Evolutionary conservation across 2,329 filamentous ascomycete genomes (phyloP).

Genomic region (Grosmannia huntii): DNA sequence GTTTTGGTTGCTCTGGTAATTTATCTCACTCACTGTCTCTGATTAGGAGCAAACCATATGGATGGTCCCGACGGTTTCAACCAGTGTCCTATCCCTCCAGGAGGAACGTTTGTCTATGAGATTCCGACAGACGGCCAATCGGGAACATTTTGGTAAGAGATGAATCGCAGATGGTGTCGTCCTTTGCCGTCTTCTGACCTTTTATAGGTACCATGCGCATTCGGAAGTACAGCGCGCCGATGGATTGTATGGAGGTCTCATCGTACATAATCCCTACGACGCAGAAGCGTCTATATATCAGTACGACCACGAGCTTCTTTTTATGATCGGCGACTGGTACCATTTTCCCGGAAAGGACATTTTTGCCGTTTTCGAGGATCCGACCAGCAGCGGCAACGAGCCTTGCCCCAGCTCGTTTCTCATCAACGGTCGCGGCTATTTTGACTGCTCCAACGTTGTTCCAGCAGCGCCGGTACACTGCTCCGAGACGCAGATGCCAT

Average conservation of each 20-base stretch:
- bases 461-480: slow-evolving; percentile 32
- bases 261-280: slow-evolving; percentile 47
- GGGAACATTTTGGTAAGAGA: slow-evolving; percentile 34
- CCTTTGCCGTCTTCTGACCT: not conserved
- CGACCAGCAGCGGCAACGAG: slow-evolving; percentile 12
- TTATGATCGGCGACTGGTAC: slow-evolving; percentile 57
- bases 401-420: slow-evolving; percentile 34
- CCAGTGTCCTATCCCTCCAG: slow-evolving; percentile 54
- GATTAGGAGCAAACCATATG: slow-evolving; percentile 35
- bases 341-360: slow-evolving; percentile 4
- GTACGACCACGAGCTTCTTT: slow-evolving; percentile 51
- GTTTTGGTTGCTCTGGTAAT: not conserved
- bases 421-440: slow-evolving; percentile 31
- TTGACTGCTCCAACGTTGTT: slow-evolving; percentile 30
- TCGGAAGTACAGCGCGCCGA: slow-evolving; percentile 60
- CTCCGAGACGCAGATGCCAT: slow-evolving; percentile 12
- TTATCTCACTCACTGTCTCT: not conserved
- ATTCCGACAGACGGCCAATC: slow-evolving; percentile 11
- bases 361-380: slow-evolving; percentile 6
- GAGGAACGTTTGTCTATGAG: slow-evolving; percentile 47
- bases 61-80: slow-evolving; percentile 55
- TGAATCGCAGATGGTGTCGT: not conserved
- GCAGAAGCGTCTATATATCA: slow-evolving; percentile 35
- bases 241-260: slow-evolving; percentile 45
- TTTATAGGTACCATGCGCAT: slow-evolving; percentile 46